Evolutionary conservation across 805 yeast species (phyloP), one percentile per base, ranked within the genome.

Genomic region (Wickerhamiella nectarea): DNA sequence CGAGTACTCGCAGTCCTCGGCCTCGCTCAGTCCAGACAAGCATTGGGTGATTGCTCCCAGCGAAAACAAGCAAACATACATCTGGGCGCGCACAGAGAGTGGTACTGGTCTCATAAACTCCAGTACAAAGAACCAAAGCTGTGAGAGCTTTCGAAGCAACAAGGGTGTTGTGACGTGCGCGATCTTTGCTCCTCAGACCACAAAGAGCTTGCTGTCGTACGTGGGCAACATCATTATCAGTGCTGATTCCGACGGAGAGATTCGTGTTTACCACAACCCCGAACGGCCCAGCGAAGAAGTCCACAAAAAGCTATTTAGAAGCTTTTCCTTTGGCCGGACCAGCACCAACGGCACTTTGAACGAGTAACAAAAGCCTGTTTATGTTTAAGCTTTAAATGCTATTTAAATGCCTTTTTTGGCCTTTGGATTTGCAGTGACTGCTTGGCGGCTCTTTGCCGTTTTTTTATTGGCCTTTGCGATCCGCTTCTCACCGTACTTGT

Each of bases 51-150:
- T 86, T 7, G 69, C 81, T 6, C 94, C 94, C 0, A 80, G 93
- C 10, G 95, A 87, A 57, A 91, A 87, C 61, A 84, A 82, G 52
- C 76, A 86, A 76, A 74, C 82, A 11, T 87, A 86, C 55, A 63
- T 83, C 10, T 89, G 97, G 97, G 70, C 71, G 44, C 59, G 70
- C 35, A 46, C 38, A 11, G 47, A 41, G 6, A 28, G n/a, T 4
- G 29, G 15, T 22, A 26, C 37, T 8, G 36, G 28, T 1, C 24
- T 39, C 6, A 17, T 25, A 15, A 37, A 17, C 25, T 14, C 18
- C n/a, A 22, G 26, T 8, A 33, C 41, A 21, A 37, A 36, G 9
- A 38, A 39, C 33, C 25, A 28, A 4, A 24, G 37, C 17, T 26
- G 22, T 41, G 47, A 44, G 29, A 18, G 39, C 31, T 31, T 39